Evolutionary conservation across 2,329 filamentous ascomycete genomes (phyloP).

Genomic region (Hypoxylon sp.): DNA sequence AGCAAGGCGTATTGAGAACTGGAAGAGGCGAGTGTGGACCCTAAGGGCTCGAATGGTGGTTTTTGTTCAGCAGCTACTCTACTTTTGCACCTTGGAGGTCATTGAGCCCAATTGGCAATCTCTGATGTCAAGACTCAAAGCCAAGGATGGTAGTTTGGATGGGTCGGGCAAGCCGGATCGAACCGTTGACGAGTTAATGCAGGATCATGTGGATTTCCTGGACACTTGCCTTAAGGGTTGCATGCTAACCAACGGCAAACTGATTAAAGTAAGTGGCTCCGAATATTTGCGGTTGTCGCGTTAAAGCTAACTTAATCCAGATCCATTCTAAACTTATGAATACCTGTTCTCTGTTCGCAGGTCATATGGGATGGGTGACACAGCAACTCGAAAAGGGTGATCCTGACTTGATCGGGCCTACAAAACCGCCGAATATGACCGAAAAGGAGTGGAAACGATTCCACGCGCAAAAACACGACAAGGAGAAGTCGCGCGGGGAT

Average conservation of each 20-base stretch:
- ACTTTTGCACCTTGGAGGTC: conserved; percentile 97
- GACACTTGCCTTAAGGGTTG: conserved; percentile 99
- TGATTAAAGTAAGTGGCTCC: conserved; percentile 78
- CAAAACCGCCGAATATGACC: conserved; percentile 72
- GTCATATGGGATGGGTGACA: conserved; percentile 88
- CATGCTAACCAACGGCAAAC: conserved; percentile 97
- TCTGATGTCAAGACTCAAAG: conserved; percentile 88
- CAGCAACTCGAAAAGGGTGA: conserved; percentile 88
- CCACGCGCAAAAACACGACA: conserved; percentile 64
- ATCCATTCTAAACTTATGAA: conserved; percentile 98
- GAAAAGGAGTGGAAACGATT: conserved; percentile 73
- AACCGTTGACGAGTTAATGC: conserved; percentile 98
- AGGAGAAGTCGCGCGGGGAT: conserved; percentile 57
- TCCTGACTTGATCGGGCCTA: conserved; percentile 76
- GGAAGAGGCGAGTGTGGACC: conserved; percentile 95
- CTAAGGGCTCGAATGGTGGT: conserved; percentile 94
- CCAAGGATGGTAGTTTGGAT: conserved; percentile 65
- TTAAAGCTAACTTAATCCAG: conserved; percentile 63
- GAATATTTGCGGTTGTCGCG: conserved; percentile 21
- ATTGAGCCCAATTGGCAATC: conserved; percentile 98
- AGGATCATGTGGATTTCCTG: conserved; percentile 97
- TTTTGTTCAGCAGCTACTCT: conserved; percentile 95
- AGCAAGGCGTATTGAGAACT: conserved; percentile 82
- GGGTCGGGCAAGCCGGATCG: conserved; percentile 62
- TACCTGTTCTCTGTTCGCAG: conserved; percentile 93